Base-by-base conservation (phyloP, 73 alveolate species). In the Blepharisma stoltei region DNA sequence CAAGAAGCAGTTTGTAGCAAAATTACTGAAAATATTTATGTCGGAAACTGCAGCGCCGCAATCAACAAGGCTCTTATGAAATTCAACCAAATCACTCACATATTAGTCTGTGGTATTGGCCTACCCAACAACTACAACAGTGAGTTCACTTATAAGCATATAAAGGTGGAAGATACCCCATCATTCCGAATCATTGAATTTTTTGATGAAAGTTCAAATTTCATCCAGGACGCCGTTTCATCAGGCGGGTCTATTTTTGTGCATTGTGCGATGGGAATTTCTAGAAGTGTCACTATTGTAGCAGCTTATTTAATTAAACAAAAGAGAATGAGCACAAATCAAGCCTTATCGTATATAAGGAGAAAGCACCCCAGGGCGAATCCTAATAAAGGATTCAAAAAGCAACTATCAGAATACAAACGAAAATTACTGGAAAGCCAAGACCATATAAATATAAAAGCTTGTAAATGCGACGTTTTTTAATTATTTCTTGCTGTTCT, bases 271-370 rank as follows among this genome's bases (percentile, higher is more conserved):
- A 11, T 11, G 21, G 76, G 54, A 23, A 60, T 60, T 23, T 60
- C 76, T 11, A 20, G 76, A 23, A 18, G 54, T 18, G 41, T 27
- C 41, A 60, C 76, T 11, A 60, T 60, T 14, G 70, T 60, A n/a
- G 21, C 21, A 1, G 49, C 54, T 23, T 60, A 60, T 23, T 27
- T 60, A 11, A 60, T 60, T n/a, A 50, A 50, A 18, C 54, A n/a
- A 8, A 0, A 60, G 76, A 27, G 70, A 4, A n/a, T 23, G 41
- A 23, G 20, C 11, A 11, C 21, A 9, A n/a, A 60, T 11, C 14
- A 60, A 60, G 76, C 76, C 21, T 60, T 60, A 11, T 70, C 0
- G 11, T n/a, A 11, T 23, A 18, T 27, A 20, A 60, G 21, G 48
- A 60, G 4, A 60, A 60, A 23, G 49, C 76, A 60, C 76, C 48